Conservation (phyloP, 371 early-diverging fungal species). For the Mortierella sp. region DNA sequence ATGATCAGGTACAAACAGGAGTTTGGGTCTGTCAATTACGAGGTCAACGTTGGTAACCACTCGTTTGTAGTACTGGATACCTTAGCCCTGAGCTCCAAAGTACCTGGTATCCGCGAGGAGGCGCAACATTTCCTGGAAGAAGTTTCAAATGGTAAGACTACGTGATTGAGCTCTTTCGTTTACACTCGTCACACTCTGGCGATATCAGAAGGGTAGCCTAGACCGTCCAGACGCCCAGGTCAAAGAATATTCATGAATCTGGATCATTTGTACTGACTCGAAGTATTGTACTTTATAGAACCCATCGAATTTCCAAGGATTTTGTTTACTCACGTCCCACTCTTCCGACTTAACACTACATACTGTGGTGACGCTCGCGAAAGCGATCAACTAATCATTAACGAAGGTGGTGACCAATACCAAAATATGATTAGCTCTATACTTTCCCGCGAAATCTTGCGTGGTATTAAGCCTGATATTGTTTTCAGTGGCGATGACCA, state of each 20-base stretch:
- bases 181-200: no score
- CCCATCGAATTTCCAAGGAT: conserved; percentile 59
- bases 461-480: conserved; percentile 70
- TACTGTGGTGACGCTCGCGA: conserved; percentile 82
- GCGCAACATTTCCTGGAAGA: conserved; percentile 61
- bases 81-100: conserved; percentile 73
- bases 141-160: conserved; percentile 50
- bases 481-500: conserved; percentile 95
- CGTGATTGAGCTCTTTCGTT: no score
- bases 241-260: no score
- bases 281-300: conserved; percentile 7
- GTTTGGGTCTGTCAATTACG: conserved; percentile 81
- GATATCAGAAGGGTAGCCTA: no score
- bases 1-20: conserved; percentile 65
- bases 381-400: conserved; percentile 52
- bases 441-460: conserved; percentile 70
- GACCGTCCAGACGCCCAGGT: no score
- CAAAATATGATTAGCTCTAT: conserved; percentile 79
- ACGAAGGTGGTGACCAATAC: conserved; percentile 84
- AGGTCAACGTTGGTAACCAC: conserved; percentile 68
- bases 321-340: conserved; percentile 86
- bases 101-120: conserved; percentile 58
- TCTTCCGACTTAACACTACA: conserved; percentile 73
- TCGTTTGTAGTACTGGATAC: conserved; percentile 84
- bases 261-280: no score